Conservation (phyloP, 2,329 filamentous ascomycete species). For the Penicillium nordicum region DNA sequence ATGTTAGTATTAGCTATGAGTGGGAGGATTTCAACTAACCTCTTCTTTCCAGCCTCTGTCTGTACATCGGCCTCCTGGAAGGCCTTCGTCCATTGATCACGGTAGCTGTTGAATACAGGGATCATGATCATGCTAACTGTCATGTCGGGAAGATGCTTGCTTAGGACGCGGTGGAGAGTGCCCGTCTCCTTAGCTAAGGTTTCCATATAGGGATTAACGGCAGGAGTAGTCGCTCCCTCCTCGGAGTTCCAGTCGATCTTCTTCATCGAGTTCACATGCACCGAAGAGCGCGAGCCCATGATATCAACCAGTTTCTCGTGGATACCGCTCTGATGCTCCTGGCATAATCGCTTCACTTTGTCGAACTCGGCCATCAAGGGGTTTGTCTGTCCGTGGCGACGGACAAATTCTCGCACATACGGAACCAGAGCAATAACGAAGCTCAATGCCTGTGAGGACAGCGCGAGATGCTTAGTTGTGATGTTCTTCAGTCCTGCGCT, state of each 20-base stretch:
- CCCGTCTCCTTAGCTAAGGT: slow-evolving; percentile 80
- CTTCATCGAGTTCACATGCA: slow-evolving; percentile 72
- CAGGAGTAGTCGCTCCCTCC: slow-evolving; percentile 41
- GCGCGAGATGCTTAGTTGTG: slow-evolving; percentile 87
- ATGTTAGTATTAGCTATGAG: slow-evolving; percentile 11
- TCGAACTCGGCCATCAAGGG: slow-evolving; percentile 79
- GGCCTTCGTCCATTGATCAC: slow-evolving; percentile 70
- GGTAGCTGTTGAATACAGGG: slow-evolving; percentile 78
- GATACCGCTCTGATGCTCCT: slow-evolving; percentile 87
- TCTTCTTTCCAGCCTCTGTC: slow-evolving; percentile 65
- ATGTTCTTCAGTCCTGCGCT: slow-evolving; percentile 93
- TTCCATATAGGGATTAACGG: slow-evolving; percentile 74
- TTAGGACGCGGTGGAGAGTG: slow-evolving; percentile 77
- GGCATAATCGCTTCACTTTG: slow-evolving; percentile 74
- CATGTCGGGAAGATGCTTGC: slow-evolving; percentile 73
- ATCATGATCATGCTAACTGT: slow-evolving; percentile 80
- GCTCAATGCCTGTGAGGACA: slow-evolving; percentile 82
- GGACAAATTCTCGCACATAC: slow-evolving; percentile 85
- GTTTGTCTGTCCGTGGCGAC: slow-evolving; percentile 62
- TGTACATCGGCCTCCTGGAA: slow-evolving; percentile 63
- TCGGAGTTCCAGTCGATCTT: slow-evolving; percentile 69
- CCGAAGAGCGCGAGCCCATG: slow-evolving; percentile 72
- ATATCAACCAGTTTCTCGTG: slow-evolving; percentile 93
- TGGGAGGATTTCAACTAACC: slow-evolving; percentile 51
- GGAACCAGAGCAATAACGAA: slow-evolving; percentile 86